Conservation (phyloP, 176 grass and related monocot genomes). For the Hordeum marinum region DNA sequence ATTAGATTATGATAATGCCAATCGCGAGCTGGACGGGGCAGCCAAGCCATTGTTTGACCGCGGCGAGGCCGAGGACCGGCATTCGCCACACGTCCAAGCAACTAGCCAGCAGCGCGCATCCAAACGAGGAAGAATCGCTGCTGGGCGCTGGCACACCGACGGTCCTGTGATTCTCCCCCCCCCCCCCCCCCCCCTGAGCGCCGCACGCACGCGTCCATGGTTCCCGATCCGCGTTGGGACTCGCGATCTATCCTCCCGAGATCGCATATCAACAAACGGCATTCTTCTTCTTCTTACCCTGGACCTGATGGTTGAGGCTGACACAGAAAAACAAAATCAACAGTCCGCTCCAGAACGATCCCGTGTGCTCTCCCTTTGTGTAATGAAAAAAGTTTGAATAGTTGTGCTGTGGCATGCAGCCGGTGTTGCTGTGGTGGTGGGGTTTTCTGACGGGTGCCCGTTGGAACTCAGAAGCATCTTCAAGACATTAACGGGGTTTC, state of each 20-base stretch:
- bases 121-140: not conserved
- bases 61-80: conserved; percentile 18
- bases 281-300: conserved; percentile 9
- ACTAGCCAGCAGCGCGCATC: not conserved
- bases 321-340: not conserved
- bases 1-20: not conserved
- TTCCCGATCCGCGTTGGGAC: conserved; percentile 13
- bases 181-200: conserved; percentile 13
- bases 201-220: conserved; percentile 18
- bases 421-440: not conserved
- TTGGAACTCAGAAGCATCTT: no score
- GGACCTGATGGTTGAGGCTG: no score
- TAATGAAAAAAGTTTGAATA: not conserved
- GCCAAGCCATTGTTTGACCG: conserved; percentile 39
- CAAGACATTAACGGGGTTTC: not conserved
- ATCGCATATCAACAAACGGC: conserved; percentile 18
- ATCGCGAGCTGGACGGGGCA: not conserved
- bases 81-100: conserved; percentile 34
- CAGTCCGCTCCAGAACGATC: not conserved
- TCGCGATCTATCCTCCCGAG: conserved; percentile 24
- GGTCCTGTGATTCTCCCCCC: conserved; percentile 21
- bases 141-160: conserved; percentile 16
- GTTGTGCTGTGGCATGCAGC: not conserved
- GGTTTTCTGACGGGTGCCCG: not conserved
- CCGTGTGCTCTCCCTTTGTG: not conserved